These are phyloP conservation scores for Pontederia crassipes DNA, from an alignment of 176 grass and related monocot genomes.

Conservation along the genomic window DNA sequence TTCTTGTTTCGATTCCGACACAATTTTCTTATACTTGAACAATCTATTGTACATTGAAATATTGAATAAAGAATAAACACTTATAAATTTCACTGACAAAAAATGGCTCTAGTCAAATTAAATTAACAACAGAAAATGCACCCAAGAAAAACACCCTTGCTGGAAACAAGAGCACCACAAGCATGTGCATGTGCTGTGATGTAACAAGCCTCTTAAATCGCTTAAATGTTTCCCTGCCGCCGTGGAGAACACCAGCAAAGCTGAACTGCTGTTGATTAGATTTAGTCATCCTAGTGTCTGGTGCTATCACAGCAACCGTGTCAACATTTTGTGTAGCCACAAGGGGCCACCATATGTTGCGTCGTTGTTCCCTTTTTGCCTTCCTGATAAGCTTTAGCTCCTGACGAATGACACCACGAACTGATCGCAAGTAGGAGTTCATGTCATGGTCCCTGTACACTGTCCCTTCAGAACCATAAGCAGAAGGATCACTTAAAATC, in stretches of 20 bases:
- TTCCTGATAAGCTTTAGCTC: slow-evolving; percentile 38
- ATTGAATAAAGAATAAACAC: slow-evolving; percentile 19
- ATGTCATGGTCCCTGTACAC: slow-evolving; percentile 85
- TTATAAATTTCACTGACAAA: slow-evolving; percentile 1
- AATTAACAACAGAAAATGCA: slow-evolving; percentile 32
- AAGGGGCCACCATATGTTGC: slow-evolving; percentile 51
- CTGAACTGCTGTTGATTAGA: background rate
- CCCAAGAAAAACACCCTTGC: slow-evolving; percentile 44
- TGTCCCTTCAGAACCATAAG: slow-evolving; percentile 60
- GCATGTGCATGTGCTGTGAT: slow-evolving; percentile 24
- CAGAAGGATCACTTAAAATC: slow-evolving; percentile 57
- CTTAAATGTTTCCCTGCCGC: slow-evolving; percentile 30
- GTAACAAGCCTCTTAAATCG: slow-evolving; percentile 14
- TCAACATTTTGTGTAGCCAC: background rate
- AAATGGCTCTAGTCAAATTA: slow-evolving; percentile 18
- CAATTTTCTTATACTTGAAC: slow-evolving; percentile 1
- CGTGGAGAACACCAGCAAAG: slow-evolving; percentile 26
- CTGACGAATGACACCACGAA: slow-evolving; percentile 52
- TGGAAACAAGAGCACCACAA: slow-evolving; percentile 45
- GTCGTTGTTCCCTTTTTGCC: slow-evolving; percentile 26
- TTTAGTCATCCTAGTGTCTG: background rate
- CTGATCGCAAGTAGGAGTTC: slow-evolving; percentile 61
- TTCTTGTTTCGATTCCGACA: too few relatives aligned
- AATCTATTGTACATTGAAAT: slow-evolving; percentile 1
- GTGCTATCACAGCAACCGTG: background rate